phyloP scores from a whole-genome alignment of 345 rosid species.

The Hevea brasiliensis region DNA sequence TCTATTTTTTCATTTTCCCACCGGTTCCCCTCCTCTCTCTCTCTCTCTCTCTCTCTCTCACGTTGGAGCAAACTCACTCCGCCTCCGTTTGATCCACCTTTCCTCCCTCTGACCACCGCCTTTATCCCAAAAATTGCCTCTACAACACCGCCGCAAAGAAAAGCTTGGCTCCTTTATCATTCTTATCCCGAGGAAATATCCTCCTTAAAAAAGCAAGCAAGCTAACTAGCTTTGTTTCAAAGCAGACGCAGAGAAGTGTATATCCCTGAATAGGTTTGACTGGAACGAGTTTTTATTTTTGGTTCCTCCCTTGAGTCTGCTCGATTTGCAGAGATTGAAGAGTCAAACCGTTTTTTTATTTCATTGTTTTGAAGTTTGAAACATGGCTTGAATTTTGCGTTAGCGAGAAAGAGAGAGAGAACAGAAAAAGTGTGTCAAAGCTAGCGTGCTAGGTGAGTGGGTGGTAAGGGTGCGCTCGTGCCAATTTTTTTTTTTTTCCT shows the following conservation, averaged over 20 bases:
- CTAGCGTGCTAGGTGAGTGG: neutral
- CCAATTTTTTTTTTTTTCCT: neutral
- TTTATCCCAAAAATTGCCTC: neutral
- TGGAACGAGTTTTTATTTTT: too few relatives aligned
- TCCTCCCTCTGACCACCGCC: neutral
- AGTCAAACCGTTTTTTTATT: neutral
- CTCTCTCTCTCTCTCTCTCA: neutral
- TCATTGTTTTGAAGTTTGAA: neutral
- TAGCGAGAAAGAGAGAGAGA: neutral
- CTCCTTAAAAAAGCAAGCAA: too few relatives aligned
- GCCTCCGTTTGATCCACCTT: neutral
- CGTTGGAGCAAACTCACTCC: neutral
- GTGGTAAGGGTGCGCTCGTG: neutral
- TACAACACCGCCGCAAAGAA: neutral
- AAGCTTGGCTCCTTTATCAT: too few relatives aligned
- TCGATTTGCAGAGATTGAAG: constrained; percentile 12
- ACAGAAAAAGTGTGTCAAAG: too few relatives aligned
- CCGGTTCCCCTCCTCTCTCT: neutral
- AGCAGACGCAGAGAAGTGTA: too few relatives aligned
- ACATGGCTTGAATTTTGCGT: neutral
- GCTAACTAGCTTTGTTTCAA: too few relatives aligned
- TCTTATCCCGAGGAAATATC: too few relatives aligned
- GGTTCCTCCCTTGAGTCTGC: too few relatives aligned
- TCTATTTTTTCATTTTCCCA: constrained; percentile 22
- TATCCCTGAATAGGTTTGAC: neutral